Evolutionary conservation across 306 rosid genomes (phyloP).

Genomic region (Cicer bijugum): DNA sequence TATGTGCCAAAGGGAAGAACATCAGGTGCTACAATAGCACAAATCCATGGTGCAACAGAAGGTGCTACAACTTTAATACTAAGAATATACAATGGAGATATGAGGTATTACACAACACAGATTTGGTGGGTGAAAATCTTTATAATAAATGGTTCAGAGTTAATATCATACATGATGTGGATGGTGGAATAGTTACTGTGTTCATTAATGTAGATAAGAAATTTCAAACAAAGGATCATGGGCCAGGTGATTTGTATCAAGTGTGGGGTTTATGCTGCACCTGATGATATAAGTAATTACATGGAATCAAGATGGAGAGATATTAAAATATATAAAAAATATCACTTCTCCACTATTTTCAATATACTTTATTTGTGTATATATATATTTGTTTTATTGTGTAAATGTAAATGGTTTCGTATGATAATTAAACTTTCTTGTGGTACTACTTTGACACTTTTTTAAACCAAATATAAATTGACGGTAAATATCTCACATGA

Average conservation of each 20-base stretch:
- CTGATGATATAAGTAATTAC: conserved; percentile 35
- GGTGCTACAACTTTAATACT: conserved; percentile 48
- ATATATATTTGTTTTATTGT: neutral
- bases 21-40: conserved; percentile 55
- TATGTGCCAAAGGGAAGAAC: conserved; percentile 58
- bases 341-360: neutral
- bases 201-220: conserved; percentile 46
- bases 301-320: conserved; percentile 53
- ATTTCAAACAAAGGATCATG: conserved; percentile 39
- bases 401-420: neutral
- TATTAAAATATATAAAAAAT: conserved; percentile 44
- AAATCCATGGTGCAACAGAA: conserved; percentile 51
- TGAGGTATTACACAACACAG: conserved; percentile 45
- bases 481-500: no score
- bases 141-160: conserved; percentile 57
- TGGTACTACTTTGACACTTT: no score
- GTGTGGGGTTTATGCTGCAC: conserved; percentile 51
- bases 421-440: neutral
- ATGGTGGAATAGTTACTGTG: conserved; percentile 45
- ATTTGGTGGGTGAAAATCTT: conserved; percentile 46
- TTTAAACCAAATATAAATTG: no score
- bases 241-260: conserved; percentile 48
- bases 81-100: conserved; percentile 52
- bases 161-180: conserved; percentile 51
- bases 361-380: neutral